These are phyloP conservation scores for Geotrichum histeridarum DNA, from an alignment of 1,139 yeast species.

Conservation along the genomic window DNA sequence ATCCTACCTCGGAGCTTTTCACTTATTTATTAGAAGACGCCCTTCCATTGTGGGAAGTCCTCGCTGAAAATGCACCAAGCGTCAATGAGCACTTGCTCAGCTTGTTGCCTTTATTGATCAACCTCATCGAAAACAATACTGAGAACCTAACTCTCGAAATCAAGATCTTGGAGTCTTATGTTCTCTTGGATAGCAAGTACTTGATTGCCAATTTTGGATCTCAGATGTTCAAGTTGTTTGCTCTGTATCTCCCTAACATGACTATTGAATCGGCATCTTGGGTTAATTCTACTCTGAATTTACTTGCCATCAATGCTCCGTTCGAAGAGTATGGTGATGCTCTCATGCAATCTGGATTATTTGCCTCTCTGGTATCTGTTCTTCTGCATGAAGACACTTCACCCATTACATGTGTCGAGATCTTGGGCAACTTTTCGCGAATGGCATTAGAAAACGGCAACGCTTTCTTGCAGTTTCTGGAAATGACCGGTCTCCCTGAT, in stretches of 20 bases:
- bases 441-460: slow-evolving; percentile 47
- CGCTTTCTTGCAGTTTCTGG: slow-evolving; percentile 41
- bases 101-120: slow-evolving; percentile 45
- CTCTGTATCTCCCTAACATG: slow-evolving; percentile 55
- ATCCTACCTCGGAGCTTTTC: slow-evolving; percentile 56
- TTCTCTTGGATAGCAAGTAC: slow-evolving; percentile 48
- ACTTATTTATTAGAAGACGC: slow-evolving; percentile 80
- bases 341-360: slow-evolving; percentile 25
- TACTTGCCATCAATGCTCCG: slow-evolving; percentile 24
- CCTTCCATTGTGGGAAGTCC: slow-evolving; percentile 71
- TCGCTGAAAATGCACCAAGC: slow-evolving; percentile 50
- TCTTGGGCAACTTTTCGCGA: slow-evolving; percentile 52
- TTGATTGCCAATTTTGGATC: slow-evolving; percentile 28
- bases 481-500: neutral
- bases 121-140: slow-evolving; percentile 57
- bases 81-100: slow-evolving; percentile 44
- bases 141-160: slow-evolving; percentile 70
- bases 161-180: slow-evolving; percentile 66
- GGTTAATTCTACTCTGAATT: slow-evolving; percentile 23
- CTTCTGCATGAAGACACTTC: slow-evolving; percentile 49
- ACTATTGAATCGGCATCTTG: slow-evolving; percentile 52
- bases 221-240: slow-evolving; percentile 49
- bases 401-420: slow-evolving; percentile 45
- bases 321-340: slow-evolving; percentile 29
- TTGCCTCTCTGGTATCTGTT: slow-evolving; percentile 40